Evolutionary conservation across 192 early-diverging fungal species (phyloP).

Genomic region (Chytriomyces sp.): DNA sequence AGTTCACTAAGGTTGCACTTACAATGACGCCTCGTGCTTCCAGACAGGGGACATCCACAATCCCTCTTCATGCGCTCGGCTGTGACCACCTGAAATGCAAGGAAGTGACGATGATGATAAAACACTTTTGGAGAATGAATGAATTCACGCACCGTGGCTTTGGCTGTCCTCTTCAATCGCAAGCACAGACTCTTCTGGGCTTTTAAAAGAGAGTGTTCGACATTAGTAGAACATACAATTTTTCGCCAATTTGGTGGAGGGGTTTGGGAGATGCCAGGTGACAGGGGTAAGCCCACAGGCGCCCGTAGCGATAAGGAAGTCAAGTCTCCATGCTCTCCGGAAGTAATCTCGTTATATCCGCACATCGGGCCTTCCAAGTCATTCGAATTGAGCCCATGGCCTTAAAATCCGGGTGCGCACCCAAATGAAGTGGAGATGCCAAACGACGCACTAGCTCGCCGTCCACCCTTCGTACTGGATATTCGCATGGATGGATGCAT

Average conservation of each 20-base stretch:
- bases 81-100: neutral
- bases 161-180: constrained; percentile 15
- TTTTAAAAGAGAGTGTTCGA: neutral
- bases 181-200: constrained; percentile 26
- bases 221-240: neutral
- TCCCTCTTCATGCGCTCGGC: neutral
- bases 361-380: too few relatives aligned
- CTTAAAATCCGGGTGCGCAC: too few relatives aligned
- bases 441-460: neutral
- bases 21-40: constrained; percentile 39
- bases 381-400: too few relatives aligned
- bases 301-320: too few relatives aligned
- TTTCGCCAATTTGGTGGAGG: too few relatives aligned
- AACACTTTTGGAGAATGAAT: neutral
- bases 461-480: neutral
- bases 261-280: too few relatives aligned
- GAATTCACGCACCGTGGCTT: neutral
- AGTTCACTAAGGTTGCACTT: constrained; percentile 19
- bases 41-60: constrained; percentile 27
- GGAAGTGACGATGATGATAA: neutral
- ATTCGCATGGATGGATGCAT: neutral
- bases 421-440: neutral
- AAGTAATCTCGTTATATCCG: too few relatives aligned
- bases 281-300: too few relatives aligned
- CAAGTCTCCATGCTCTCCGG: too few relatives aligned